phyloP scores from a whole-genome alignment of 495 filamentous ascomycete species.

The Annulohypoxylon bovei region DNA sequence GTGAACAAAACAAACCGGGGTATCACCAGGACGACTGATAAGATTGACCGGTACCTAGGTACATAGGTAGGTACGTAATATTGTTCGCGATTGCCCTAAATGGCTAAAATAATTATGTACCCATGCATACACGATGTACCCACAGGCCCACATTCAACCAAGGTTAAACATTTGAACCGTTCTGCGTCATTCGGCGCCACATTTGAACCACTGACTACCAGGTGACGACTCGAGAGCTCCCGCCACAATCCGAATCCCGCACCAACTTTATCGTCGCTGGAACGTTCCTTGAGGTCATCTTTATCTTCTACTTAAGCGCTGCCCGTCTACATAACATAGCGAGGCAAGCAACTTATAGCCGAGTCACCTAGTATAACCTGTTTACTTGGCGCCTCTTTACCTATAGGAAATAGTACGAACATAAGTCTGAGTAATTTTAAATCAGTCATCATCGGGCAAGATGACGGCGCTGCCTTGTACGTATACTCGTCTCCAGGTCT shows the following conservation, averaged over 20 bases:
- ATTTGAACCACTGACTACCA: conserved; percentile 29
- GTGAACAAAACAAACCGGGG: conserved; percentile 35
- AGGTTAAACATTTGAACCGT: not conserved
- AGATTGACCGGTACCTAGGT: not conserved
- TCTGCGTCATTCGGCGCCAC: conserved; percentile 63
- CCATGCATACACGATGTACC: not conserved
- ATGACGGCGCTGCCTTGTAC: conserved; percentile 81
- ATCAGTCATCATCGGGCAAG: conserved; percentile 24
- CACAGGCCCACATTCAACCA: not conserved
- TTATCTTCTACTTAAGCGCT: conserved; percentile 53
- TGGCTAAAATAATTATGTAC: too few relatives aligned
- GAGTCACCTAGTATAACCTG: conserved; percentile 6
- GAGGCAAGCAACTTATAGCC: conserved; percentile 2
- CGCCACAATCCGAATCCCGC: conserved; percentile 54
- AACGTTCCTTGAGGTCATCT: conserved; percentile 28
- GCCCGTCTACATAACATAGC: not conserved
- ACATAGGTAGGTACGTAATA: not conserved
- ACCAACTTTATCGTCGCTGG: conserved; percentile 15
- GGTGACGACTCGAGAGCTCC: conserved; percentile 35
- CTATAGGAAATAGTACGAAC: not conserved
- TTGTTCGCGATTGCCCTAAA: not conserved
- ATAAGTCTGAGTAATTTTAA: not conserved
- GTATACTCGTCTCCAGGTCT: conserved; percentile 45
- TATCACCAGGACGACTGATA: conserved; percentile 38
- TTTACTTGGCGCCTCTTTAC: not conserved